A percentile compares a stretch with the other conserved stretches of the same genome.
Evolutionary conservation across 805 yeast species (phyloP).

Genomic region (Jamesozyma jinghongensis): DNA sequence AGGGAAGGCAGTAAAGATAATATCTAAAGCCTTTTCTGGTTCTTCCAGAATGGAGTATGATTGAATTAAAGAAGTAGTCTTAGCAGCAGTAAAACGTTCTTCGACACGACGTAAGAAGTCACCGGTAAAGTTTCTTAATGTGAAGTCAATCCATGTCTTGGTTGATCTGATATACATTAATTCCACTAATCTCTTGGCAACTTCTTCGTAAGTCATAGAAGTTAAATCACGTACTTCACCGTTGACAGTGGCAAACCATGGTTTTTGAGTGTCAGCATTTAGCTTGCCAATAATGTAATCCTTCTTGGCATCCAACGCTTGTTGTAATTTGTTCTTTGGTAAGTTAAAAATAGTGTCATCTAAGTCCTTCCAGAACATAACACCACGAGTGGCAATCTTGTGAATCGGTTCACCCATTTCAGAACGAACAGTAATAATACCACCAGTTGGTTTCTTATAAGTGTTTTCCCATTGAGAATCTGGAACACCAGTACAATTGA

Average conservation of each 20-base stretch:
- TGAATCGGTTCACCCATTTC: slow-evolving; percentile 99
- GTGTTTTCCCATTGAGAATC: slow-evolving; percentile 90
- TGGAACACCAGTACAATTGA: slow-evolving; percentile 80
- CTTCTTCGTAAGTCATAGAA: slow-evolving; percentile 93
- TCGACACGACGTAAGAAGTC: slow-evolving; percentile 87
- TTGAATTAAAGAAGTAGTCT: slow-evolving; percentile 63
- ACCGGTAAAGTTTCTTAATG: slow-evolving; percentile 81
- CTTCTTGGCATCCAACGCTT: slow-evolving; percentile 72
- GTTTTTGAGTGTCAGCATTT: slow-evolving; percentile 94
- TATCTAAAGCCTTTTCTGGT: slow-evolving; percentile 54
- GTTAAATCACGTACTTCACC: slow-evolving; percentile 81
- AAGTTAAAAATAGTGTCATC: slow-evolving; percentile 87
- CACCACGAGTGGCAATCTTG: slow-evolving; percentile 97
- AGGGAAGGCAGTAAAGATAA: slow-evolving; percentile 61
- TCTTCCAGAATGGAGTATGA: slow-evolving; percentile 55
- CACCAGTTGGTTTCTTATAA: slow-evolving; percentile 93
- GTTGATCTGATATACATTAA: slow-evolving; percentile 76
- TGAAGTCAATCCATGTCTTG: slow-evolving; percentile 74
- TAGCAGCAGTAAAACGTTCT: slow-evolving; percentile 72
- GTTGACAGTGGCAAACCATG: slow-evolving; percentile 80
- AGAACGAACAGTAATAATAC: slow-evolving; percentile 88
- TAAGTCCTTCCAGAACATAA: slow-evolving; percentile 91
- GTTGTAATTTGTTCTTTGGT: slow-evolving; percentile 81
- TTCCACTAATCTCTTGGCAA: slow-evolving; percentile 78
- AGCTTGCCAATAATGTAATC: slow-evolving; percentile 76